A percentile compares a stretch with the other conserved stretches of the same genome.
These are phyloP conservation scores for Hevea brasiliensis DNA, from an alignment of 345 rosid genomes.

Conservation along the genomic window DNA sequence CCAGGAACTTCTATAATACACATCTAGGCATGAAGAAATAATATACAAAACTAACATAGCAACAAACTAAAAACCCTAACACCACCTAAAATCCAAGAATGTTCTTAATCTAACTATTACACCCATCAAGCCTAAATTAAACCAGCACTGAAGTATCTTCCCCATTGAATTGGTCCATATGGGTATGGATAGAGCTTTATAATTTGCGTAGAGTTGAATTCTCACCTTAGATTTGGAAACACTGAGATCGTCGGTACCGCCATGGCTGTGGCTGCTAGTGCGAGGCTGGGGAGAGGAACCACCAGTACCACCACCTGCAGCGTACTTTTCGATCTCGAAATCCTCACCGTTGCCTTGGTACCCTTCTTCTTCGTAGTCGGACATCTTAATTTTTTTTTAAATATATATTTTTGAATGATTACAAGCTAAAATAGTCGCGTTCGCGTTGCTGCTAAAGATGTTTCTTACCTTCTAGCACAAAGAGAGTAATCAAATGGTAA, in stretches of 20 bases:
- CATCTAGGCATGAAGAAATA: no score
- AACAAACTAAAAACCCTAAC: not conserved
- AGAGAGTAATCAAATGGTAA: no score
- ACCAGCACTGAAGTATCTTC: not conserved
- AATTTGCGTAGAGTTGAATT: not conserved
- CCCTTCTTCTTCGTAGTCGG: not conserved
- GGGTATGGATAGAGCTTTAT: not conserved
- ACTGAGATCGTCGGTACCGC: not conserved
- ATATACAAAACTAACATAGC: no score
- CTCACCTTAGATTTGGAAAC: conserved; percentile 1
- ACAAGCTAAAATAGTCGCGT: no score
- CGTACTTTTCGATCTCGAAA: conserved; percentile 1
- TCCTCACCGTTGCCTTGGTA: conserved; percentile 1
- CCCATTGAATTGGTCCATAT: not conserved
- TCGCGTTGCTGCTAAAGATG: no score
- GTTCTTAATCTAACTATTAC: not conserved
- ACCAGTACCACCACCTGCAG: not conserved
- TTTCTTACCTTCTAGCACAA: no score
- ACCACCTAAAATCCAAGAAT: not conserved
- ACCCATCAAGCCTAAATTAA: not conserved
- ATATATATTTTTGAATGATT: no score
- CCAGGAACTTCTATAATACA: not conserved
- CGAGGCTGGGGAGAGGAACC: not conserved
- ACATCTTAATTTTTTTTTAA: not conserved
- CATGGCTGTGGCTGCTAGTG: not conserved